Evolutionary conservation across 176 grass and related monocot genomes (phyloP).

Genomic region (Eleusine coracana): DNA sequence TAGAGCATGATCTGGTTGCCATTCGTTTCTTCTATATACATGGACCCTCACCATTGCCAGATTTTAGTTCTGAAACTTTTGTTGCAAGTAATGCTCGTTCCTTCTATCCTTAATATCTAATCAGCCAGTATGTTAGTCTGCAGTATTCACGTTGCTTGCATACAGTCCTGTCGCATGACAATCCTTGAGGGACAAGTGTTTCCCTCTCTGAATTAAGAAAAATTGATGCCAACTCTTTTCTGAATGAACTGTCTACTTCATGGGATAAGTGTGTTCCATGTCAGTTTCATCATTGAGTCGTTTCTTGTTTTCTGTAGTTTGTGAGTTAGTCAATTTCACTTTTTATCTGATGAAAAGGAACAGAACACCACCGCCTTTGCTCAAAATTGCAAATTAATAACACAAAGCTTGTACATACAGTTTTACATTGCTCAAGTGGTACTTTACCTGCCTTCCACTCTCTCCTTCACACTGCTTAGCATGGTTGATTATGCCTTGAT

Average conservation of each 20-base stretch:
- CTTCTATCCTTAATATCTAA: constrained; percentile 12
- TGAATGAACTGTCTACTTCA: background rate
- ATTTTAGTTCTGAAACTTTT: background rate
- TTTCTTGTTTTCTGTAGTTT: constrained; percentile 4
- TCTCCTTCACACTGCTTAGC: constrained; percentile 27
- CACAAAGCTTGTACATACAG: background rate
- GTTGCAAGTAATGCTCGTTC: background rate
- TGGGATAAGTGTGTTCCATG: constrained; percentile 1
- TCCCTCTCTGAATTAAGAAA: constrained; percentile 1
- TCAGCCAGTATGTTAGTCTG: background rate
- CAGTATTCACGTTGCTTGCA: background rate
- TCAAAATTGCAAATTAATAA: background rate
- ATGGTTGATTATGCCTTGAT: constrained; percentile 33
- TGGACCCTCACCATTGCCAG: constrained; percentile 4
- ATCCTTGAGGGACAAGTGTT: background rate
- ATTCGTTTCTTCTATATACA: background rate
- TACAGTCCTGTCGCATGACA: background rate
- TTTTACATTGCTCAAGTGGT: constrained; percentile 22
- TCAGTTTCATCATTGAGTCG: background rate
- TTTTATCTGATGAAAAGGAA: background rate
- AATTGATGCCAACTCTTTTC: background rate
- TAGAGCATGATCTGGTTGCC: background rate
- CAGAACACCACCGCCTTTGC: background rate
- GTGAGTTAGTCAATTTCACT: background rate
- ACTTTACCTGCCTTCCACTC: constrained; percentile 32